A percentile compares a stretch with the other conserved stretches of the same genome.
Conservation (phyloP, 768 basidiomycete species). For the Psilocybe subaeruginosa region DNA sequence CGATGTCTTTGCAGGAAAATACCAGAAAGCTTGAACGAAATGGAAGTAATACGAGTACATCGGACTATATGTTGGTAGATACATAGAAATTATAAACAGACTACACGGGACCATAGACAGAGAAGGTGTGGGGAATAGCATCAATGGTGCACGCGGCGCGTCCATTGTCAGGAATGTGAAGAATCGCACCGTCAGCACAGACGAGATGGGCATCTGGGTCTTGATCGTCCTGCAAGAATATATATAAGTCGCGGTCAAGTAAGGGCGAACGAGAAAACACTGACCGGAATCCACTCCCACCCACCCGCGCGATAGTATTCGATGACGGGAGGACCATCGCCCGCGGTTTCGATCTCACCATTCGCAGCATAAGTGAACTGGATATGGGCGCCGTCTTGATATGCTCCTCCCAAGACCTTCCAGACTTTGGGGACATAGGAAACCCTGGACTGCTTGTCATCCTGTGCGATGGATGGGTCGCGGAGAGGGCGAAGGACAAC, state of each 20-base stretch:
- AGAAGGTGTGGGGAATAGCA: constrained; percentile 41
- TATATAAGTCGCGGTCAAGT: neutral
- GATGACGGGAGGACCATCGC: constrained; percentile 57
- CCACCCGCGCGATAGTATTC: constrained; percentile 81
- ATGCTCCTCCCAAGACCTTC: constrained; percentile 67
- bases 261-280: constrained; percentile 25
- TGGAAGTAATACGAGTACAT: constrained; percentile 5
- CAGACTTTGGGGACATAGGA: constrained; percentile 57
- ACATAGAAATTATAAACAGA: neutral
- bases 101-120: constrained; percentile 40
- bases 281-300: constrained; percentile 88
- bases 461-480: constrained; percentile 48
- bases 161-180: constrained; percentile 62
- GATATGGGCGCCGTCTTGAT: constrained; percentile 75
- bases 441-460: constrained; percentile 45
- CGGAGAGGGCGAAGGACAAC: constrained; percentile 75
- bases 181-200: constrained; percentile 81
- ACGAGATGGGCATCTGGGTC: constrained; percentile 71
- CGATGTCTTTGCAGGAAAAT: constrained; percentile 29
- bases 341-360: constrained; percentile 43
- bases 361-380: constrained; percentile 54
- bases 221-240: constrained; percentile 48
- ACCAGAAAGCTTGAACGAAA: constrained; percentile 8
- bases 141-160: constrained; percentile 52
- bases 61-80: neutral